Evolutionary conservation across 2,329 filamentous ascomycete genomes (phyloP), one percentile per base, ranked within the genome.

Genomic region (Elsinoe perseae): DNA sequence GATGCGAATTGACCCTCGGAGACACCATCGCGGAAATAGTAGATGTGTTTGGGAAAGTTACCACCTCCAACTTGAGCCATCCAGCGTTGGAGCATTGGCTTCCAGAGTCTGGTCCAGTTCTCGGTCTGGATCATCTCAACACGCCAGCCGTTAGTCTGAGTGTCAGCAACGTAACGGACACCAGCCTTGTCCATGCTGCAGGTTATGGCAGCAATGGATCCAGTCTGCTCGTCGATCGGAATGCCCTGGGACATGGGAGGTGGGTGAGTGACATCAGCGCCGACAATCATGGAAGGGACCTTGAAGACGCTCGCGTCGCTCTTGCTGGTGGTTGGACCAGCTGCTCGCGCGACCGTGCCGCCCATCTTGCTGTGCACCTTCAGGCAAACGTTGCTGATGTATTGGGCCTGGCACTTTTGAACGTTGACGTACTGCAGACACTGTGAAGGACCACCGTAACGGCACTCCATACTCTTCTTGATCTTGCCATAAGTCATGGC

Each of bases 301-400:
- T 67, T 66, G 60, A 72, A 69, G 57, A 66, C 62, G 12, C 70
- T 70, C 16, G 57, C 64, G 0, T 63, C 56, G 10, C 64, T 62
- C 27, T 61, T 63, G 40, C 40, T 25, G 48, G 69, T 65, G 50
- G 70, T 65, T 20, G 71, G 43, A 10, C 71, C 65, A 64, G 76
- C 64, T 2, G 75, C 76, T 52, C 75, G 70, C 59, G 73, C 84
- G 1, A 89, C 96, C 0, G 82, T 80, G 4, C 93, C 93, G 12
- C 93, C 93, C 2, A 98, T 80, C 75, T 98, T 98, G 2, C 89
- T 87, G 64, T 98, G 97, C 62, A 98, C 83, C 75, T 98, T 98
- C 89, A 98, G 93, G 61, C 84, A 81, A 0, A 98, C 89, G 60
- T 98, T 98, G 1, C 88, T 93, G 65, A 88, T 86, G 71, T 97